A percentile compares a stretch with the other conserved stretches of the same genome.
phyloP scores from a whole-genome alignment of 2,329 filamentous ascomycete species.

The Eutypa lata region DNA sequence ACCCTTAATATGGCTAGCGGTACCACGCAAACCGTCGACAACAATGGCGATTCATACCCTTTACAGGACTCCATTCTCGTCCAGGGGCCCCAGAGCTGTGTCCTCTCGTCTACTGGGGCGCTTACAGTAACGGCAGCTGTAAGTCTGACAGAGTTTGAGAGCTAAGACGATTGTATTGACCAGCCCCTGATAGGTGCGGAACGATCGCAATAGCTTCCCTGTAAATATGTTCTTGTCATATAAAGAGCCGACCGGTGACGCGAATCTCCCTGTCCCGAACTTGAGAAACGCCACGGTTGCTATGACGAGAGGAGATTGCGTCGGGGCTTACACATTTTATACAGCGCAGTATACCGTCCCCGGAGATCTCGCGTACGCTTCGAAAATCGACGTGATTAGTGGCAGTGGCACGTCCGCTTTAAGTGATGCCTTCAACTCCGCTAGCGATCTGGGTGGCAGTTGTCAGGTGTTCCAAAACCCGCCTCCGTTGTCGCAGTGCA shows the following conservation, averaged over 20 bases:
- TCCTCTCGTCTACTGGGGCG: slow-evolving; percentile 39
- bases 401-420: slow-evolving; percentile 32
- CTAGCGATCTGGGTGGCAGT: slow-evolving; percentile 39
- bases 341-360: slow-evolving; percentile 39
- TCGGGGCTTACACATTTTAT: slow-evolving; percentile 48
- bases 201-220: slow-evolving; percentile 40
- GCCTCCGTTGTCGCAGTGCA: slow-evolving; percentile 22
- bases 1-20: slow-evolving; percentile 48
- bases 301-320: slow-evolving; percentile 41
- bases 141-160: slow-evolving; percentile 3
- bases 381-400: slow-evolving; percentile 43
- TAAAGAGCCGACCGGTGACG: slow-evolving; percentile 33
- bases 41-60: slow-evolving; percentile 55
- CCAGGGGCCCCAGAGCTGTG: slow-evolving; percentile 56
- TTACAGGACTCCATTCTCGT: slow-evolving; percentile 54
- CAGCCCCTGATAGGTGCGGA: slow-evolving; percentile 35
- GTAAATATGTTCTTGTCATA: slow-evolving; percentile 42
- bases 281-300: slow-evolving; percentile 35
- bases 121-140: slow-evolving; percentile 43
- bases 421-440: slow-evolving; percentile 48
- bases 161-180: slow-evolving; percentile 1
- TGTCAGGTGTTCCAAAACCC: slow-evolving; percentile 40
- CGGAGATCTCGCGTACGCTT: slow-evolving; percentile 41
- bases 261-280: slow-evolving; percentile 39
- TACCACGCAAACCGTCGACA: slow-evolving; percentile 45